Evolutionary conservation across 2,329 filamentous ascomycete genomes (phyloP), one percentile per base, ranked within the genome.

Genomic region (Epichloe brachyelytri): DNA sequence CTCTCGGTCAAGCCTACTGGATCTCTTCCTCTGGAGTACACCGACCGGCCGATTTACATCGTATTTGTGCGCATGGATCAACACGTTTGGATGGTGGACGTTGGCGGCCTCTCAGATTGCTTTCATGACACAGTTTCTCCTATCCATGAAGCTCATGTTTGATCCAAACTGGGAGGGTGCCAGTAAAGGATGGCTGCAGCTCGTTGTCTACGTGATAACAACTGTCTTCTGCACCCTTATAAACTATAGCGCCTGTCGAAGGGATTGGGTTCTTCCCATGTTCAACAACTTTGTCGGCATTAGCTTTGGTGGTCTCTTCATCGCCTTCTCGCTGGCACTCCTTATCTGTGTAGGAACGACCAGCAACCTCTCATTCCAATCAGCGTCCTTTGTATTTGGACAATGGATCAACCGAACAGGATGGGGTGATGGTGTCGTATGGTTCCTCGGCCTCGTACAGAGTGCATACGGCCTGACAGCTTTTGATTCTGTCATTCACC

Each of bases 1-100:
- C 78, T 0, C 64, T 80, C 2, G 78, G 78, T 0, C 78, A 82
- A 62, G 77, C 77, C 0, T 80, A 77, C 60, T 82, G 77, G 76
- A 63, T 67, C 50, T 64, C 65, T 26, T 62, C 62, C 59, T 68
- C 33, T 66, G 61, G 59, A 58, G 48, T 63, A 70, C 67, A 46
- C 62, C 52, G 57, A 58, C 14, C 1, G 77, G 76, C 2, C 69
- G 77, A 2, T 76, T 78, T 53, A 58, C 63, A 4, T 77, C 74
- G 1, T 80, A 80, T 57, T 69, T 80, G 63, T 78, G 75, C 55
- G 77, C 77, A 2, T 80, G 76, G 75, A 77, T 79, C 58, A 80
- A 80, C 60, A 77, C 72, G 0, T 79, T 79, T 52, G 77, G 77
- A 12, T 80, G 77, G 77, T 78, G 75, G 69, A 73, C 75, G 0